Conservation (phyloP, 2,329 filamentous ascomycete genomes). For the Ophiostoma triangulosporum region DNA sequence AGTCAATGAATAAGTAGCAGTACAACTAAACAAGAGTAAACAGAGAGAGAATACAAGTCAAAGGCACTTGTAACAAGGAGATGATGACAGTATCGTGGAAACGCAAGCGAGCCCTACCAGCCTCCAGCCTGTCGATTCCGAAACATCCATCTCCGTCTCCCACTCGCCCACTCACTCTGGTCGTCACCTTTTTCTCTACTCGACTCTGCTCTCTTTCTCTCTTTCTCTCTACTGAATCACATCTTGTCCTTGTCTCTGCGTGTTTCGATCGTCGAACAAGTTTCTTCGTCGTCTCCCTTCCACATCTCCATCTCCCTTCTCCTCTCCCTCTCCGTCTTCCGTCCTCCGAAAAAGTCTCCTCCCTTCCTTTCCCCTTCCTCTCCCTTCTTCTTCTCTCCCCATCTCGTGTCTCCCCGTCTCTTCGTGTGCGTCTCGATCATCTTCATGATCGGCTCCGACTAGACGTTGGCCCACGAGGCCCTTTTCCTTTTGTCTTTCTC, state of each 20-base stretch:
- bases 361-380: background rate
- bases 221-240: too few species aligned
- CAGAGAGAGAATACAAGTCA: background rate
- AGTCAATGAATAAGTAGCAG: too few species aligned
- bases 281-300: conserved; percentile 8
- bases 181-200: background rate
- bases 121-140: conserved; percentile 2
- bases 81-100: background rate
- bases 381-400: conserved; percentile 5
- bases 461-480: conserved; percentile 28
- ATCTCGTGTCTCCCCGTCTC: background rate
- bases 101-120: background rate
- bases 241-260: background rate
- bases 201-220: background rate
- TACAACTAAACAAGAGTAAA: background rate
- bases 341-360: background rate
- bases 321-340: background rate
- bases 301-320: conserved; percentile 1
- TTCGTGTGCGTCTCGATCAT: conserved; percentile 5
- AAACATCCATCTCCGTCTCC: conserved; percentile 5
- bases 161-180: too few species aligned
- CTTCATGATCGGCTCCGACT: conserved; percentile 27
- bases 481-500: conserved; percentile 15
- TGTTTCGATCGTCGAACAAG: conserved; percentile 13
- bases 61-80: background rate